A percentile compares a stretch with the other conserved stretches of the same genome.
These are phyloP conservation scores for Laguncularia racemosa DNA, from an alignment of 345 rosid species.

Conservation along the genomic window DNA sequence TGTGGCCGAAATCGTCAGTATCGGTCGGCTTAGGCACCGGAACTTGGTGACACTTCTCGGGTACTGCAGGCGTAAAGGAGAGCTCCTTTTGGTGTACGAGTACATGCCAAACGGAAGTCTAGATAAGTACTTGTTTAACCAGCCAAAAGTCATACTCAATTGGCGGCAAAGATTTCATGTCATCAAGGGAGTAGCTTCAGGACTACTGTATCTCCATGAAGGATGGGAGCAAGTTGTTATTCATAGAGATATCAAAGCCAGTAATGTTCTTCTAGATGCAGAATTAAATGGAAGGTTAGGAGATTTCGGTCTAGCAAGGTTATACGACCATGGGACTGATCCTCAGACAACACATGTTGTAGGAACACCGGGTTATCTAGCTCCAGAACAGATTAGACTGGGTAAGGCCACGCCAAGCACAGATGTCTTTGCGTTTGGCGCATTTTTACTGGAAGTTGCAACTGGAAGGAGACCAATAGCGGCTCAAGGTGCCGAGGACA, in stretches of 20 bases:
- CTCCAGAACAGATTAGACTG: conserved; percentile 38
- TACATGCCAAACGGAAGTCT: conserved; percentile 61
- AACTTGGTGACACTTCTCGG: conserved; percentile 55
- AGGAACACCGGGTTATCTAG: conserved; percentile 46
- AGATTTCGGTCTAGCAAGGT: conserved; percentile 45
- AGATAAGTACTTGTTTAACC: conserved; percentile 32
- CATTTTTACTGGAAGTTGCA: conserved; percentile 37
- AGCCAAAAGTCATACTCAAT: conserved; percentile 19
- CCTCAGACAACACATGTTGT: conserved; percentile 33
- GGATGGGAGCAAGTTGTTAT: conserved; percentile 46
- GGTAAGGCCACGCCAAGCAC: conserved; percentile 34
- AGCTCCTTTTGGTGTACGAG: conserved; percentile 47
- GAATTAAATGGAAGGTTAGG: conserved; percentile 31
- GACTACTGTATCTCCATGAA: conserved; percentile 35
- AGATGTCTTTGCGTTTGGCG: conserved; percentile 42
- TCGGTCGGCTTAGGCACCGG: conserved; percentile 45
- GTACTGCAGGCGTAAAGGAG: conserved; percentile 52
- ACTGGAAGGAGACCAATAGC: conserved; percentile 42
- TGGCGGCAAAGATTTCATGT: conserved; percentile 33
- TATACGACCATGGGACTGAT: conserved; percentile 29
- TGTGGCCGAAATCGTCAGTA: conserved; percentile 34
- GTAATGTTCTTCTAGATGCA: conserved; percentile 34
- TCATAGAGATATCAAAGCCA: conserved; percentile 43
- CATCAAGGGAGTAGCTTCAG: conserved; percentile 38
- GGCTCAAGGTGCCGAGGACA: conserved; percentile 7